phyloP scores from a whole-genome alignment of 768 basidiomycete species.

The Epithele typhae region DNA sequence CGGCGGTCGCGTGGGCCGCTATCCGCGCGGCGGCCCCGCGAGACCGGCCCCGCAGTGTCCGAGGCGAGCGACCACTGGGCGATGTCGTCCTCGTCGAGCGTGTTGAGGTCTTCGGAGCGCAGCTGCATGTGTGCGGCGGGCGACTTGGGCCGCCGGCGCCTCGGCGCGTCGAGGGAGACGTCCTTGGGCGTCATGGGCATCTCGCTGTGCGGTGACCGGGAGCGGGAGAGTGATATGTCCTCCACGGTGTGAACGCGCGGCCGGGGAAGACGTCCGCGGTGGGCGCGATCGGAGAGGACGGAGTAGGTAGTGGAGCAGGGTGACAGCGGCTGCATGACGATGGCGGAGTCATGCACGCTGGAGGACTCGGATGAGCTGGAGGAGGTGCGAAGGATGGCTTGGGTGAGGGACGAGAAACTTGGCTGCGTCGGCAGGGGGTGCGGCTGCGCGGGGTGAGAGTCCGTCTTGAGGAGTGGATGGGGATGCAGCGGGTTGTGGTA shows the following conservation, averaged over 20 bases:
- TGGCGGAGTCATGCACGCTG: constrained; percentile 8
- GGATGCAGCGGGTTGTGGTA: constrained; percentile 10
- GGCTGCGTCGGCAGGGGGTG: constrained; percentile 16
- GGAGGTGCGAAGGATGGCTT: constrained; percentile 22
- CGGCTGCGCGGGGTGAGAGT: constrained; percentile 7
- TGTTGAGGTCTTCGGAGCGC: not conserved
- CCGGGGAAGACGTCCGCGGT: constrained; percentile 15
- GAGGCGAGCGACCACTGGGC: constrained; percentile 10
- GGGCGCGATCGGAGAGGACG: constrained; percentile 4
- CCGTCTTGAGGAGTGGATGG: constrained; percentile 13
- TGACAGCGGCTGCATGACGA: constrained; percentile 9
- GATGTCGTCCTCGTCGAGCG: constrained; percentile 7
- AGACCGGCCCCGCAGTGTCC: not conserved
- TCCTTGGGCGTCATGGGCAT: constrained; percentile 41
- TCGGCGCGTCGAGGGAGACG: constrained; percentile 5
- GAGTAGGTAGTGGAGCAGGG: constrained; percentile 6
- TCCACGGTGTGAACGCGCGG: constrained; percentile 1
- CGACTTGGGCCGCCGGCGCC: constrained; percentile 17
- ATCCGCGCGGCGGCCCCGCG: constrained; percentile 11
- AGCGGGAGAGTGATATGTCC: constrained; percentile 33
- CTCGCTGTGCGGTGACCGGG: constrained; percentile 45
- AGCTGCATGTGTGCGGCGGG: constrained; percentile 4
- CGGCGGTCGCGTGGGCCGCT: constrained; percentile 9
- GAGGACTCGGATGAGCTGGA: constrained; percentile 19
- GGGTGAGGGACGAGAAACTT: constrained; percentile 18